phyloP scores from a whole-genome alignment of 805 yeast species.

The Lachancea cidri region DNA sequence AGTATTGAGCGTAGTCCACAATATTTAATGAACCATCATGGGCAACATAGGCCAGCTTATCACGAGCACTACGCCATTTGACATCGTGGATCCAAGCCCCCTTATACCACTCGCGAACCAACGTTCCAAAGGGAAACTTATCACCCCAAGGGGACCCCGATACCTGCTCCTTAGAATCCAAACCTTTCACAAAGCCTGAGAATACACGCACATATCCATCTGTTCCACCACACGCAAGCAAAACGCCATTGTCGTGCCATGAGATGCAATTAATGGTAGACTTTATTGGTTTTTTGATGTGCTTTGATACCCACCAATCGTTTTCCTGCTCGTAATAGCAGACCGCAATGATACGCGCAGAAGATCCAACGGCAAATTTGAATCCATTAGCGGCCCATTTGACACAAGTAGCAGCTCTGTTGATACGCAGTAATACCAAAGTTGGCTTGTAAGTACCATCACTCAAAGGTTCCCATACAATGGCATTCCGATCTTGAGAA shows the following conservation, averaged over 20 bases:
- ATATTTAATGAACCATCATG: conserved; percentile 84
- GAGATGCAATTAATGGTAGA: conserved; percentile 77
- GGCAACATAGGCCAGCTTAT: conserved; percentile 72
- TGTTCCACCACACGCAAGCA: conserved; percentile 86
- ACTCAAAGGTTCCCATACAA: conserved; percentile 83
- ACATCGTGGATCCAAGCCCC: conserved; percentile 94
- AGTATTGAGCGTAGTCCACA: conserved; percentile 48
- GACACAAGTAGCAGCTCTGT: conserved; percentile 91
- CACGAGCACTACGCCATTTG: conserved; percentile 73
- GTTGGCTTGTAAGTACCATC: conserved; percentile 74
- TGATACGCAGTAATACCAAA: conserved; percentile 84
- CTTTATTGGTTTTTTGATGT: conserved; percentile 89
- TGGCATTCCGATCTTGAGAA: conserved; percentile 95
- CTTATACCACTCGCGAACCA: conserved; percentile 38
- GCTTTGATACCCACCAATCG: conserved; percentile 99
- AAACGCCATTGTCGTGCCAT: conserved; percentile 92
- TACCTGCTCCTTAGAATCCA: conserved; percentile 56
- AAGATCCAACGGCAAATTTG: conserved; percentile 96
- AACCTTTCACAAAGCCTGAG: conserved; percentile 81
- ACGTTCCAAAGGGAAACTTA: conserved; percentile 90
- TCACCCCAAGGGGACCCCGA: conserved; percentile 84
- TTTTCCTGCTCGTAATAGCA: conserved; percentile 95
- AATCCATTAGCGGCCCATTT: conserved; percentile 94
- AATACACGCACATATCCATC: conserved; percentile 91
- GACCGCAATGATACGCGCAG: conserved; percentile 89